Conservation (phyloP, 2,329 filamentous ascomycete genomes). For the Aspergillus udagawae region DNA sequence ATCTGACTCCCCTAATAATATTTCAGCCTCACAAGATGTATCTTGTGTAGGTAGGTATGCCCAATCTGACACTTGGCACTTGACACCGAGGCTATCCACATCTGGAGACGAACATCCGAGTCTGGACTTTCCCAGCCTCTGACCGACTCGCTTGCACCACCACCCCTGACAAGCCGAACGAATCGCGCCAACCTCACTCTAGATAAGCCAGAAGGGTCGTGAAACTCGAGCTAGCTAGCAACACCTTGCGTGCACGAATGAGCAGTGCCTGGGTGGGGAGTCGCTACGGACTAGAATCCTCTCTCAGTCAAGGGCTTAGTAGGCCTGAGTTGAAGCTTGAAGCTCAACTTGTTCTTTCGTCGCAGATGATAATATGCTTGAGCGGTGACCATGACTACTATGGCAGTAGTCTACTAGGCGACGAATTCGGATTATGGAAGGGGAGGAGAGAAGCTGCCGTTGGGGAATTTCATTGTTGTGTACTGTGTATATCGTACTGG, state of each 20-base stretch:
- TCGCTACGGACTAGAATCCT: not conserved
- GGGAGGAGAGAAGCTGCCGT: not conserved
- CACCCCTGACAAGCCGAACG: not conserved
- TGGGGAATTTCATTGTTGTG: not conserved
- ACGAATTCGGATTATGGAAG: not conserved
- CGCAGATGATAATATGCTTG: not conserved
- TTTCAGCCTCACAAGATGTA: not conserved
- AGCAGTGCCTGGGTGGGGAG: not conserved
- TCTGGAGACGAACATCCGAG: not conserved
- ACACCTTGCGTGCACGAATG: not conserved
- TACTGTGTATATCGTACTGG: not conserved
- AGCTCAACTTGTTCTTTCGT: not conserved
- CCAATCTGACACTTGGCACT: not conserved
- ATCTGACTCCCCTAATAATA: not conserved
- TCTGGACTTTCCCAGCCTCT: not conserved
- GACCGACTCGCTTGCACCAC: not conserved
- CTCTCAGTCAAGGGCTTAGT: not conserved
- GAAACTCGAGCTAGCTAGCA: not conserved
- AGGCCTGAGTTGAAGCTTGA: not conserved
- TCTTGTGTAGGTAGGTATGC: too few species aligned
- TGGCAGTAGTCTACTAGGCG: not conserved
- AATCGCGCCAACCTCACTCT: not conserved
- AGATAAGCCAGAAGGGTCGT: not conserved
- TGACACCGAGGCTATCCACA: not conserved
- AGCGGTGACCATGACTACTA: not conserved